These are phyloP conservation scores for Arthrobotrys pseudoclavata DNA, from an alignment of 2,329 filamentous ascomycete species.

Conservation along the genomic window DNA sequence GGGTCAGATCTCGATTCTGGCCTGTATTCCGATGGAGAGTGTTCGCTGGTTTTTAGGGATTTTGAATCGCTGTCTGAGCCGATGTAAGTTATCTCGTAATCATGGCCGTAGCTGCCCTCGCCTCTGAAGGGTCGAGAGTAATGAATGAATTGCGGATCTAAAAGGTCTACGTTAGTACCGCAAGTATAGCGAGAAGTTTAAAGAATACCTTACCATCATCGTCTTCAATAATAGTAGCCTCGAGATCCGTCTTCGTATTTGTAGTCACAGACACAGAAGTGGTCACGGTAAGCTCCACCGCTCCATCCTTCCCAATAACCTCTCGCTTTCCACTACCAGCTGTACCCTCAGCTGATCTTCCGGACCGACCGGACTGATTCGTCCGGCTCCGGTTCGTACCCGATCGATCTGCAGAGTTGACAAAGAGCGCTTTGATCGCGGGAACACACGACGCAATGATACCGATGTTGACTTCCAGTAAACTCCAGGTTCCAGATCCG, in stretches of 20 bases:
- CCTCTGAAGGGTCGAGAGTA: conserved; percentile 52
- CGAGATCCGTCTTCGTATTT: conserved; percentile 52
- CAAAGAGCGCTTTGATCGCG: conserved; percentile 53
- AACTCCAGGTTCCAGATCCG: conserved; percentile 48
- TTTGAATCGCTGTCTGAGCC: conserved; percentile 55
- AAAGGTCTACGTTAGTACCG: neutral
- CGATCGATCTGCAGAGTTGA: conserved; percentile 29
- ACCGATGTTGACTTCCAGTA: conserved; percentile 55
- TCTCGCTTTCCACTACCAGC: conserved; percentile 42
- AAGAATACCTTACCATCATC: conserved; percentile 40
- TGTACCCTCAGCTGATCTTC: conserved; percentile 30
- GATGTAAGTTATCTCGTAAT: conserved; percentile 54
- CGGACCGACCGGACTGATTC: conserved; percentile 46
- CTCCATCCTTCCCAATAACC: conserved; percentile 48
- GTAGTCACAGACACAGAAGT: conserved; percentile 54
- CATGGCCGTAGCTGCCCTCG: conserved; percentile 48
- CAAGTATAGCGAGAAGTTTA: neutral
- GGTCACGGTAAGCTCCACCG: conserved; percentile 50
- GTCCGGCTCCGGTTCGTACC: conserved; percentile 51
- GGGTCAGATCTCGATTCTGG: conserved; percentile 54
- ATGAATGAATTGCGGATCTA: conserved; percentile 49
- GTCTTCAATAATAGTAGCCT: conserved; percentile 57
- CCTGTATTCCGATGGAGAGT: conserved; percentile 56
- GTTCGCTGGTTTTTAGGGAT: conserved; percentile 51
- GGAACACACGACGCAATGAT: conserved; percentile 58